Evolutionary conservation across 1,284 basidiomycete genomes (phyloP), one percentile per base, ranked within the genome.

Genomic region (Waitea zeae): DNA sequence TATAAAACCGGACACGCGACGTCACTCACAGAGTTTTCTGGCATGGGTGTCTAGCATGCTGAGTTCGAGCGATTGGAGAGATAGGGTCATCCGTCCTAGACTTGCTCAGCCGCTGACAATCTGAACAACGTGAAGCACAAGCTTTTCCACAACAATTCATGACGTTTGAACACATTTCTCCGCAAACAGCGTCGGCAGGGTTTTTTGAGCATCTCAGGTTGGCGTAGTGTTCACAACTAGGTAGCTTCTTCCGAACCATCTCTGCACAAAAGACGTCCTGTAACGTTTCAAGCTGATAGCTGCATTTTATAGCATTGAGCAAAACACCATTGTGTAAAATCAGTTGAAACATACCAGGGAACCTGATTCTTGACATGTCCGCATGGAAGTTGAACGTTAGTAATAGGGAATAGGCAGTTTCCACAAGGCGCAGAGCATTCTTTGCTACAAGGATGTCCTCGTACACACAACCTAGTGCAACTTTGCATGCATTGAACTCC

Each of bases 381-480:
- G 41, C 79, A 83, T 0, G 75, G 70, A n/a, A 83, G 54, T 18
- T 41, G 20, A 4, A 79, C 60, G 4, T 62, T 49, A 4, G 52
- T 42, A 3, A 71, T 41, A 3, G 55, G 56, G 41, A 74, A 67
- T 11, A 29, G 31, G 47, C 80, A 83, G n/a, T 58, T 41, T 2
- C 70, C 73, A 40, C 78, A 80, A 1, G 54, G 36, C 1, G 58
- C 54, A 1, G 59, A 58, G 43, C 80, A 83, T 20, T 56, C 42
- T 33, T 61, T 64, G 12, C 47, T 42, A 45, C 79, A 83, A 1
- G 75, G 76, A 46, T 83, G 78, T 0, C 54, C 53, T 18, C 70
- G 58, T 3, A 53, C 43, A 40, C 74, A 79, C 3, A 70, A 53
- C 20, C 58, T 54, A 15, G 59, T 49, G 42, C 79, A 82, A 1